These are phyloP conservation scores for Metschnikowia aberdeeniae DNA, from an alignment of 805 yeast genomes.

Conservation along the genomic window DNA sequence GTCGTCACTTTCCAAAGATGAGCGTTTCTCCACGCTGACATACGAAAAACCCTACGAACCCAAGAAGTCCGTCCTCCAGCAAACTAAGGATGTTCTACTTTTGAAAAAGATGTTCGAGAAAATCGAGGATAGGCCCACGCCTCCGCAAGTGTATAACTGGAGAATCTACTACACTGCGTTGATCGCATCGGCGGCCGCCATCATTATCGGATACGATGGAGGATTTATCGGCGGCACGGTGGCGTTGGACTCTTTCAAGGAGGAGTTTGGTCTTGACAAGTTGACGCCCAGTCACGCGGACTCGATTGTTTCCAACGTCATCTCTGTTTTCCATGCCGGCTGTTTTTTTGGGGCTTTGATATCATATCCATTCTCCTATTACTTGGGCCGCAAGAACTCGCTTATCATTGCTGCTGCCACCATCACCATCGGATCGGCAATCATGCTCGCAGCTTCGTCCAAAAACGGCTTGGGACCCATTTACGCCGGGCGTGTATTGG, in stretches of 20 bases:
- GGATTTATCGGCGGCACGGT: slow-evolving; percentile 41
- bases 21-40: slow-evolving; percentile 2
- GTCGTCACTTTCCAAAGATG: slow-evolving; percentile 5
- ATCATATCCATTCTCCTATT: slow-evolving; percentile 34
- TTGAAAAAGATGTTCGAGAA: slow-evolving; percentile 24
- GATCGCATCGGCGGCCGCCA: slow-evolving; percentile 37
- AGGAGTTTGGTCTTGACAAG: slow-evolving; percentile 30
- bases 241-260: slow-evolving; percentile 27
- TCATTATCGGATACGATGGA: slow-evolving; percentile 39
- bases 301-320: slow-evolving; percentile 28
- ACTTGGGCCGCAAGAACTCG: slow-evolving; percentile 30
- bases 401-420: slow-evolving; percentile 29
- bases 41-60: slow-evolving; percentile 2
- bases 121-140: slow-evolving; percentile 38
- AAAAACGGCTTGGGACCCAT: slow-evolving; percentile 31
- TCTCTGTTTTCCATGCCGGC: slow-evolving; percentile 39
- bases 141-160: slow-evolving; percentile 34
- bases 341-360: slow-evolving; percentile 38
- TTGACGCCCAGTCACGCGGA: slow-evolving; percentile 20
- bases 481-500: slow-evolving; percentile 34
- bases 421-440: slow-evolving; percentile 34
- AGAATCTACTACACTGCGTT: slow-evolving; percentile 33
- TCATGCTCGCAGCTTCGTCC: slow-evolving; percentile 31
- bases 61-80: slow-evolving; percentile 7
- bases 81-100: slow-evolving; percentile 12